Evolutionary conservation across 1,139 yeast species (phyloP).

Genomic region (Candida freyschussii): DNA sequence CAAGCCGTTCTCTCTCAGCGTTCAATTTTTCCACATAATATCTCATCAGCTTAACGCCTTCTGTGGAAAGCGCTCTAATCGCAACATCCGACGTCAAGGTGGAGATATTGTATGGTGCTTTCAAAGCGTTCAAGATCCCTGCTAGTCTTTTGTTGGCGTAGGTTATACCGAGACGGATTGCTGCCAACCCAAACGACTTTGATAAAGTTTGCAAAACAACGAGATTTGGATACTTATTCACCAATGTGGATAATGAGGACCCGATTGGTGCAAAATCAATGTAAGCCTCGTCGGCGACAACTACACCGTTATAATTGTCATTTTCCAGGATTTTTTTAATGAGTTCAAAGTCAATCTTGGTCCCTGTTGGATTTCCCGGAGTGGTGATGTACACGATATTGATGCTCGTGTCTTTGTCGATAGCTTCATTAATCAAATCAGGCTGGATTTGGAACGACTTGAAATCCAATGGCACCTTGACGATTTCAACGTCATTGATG

Average conservation of each 20-base stretch:
- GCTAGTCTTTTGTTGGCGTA: conserved; percentile 60
- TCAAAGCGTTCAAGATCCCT: conserved; percentile 72
- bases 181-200: conserved; percentile 94
- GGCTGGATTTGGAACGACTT: conserved; percentile 64
- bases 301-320: conserved; percentile 67
- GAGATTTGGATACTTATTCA: conserved; percentile 74
- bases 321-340: conserved; percentile 49
- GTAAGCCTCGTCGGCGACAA: conserved; percentile 93
- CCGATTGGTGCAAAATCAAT: conserved; percentile 73
- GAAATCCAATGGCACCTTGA: conserved; percentile 60
- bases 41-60: conserved; percentile 59
- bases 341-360: conserved; percentile 44
- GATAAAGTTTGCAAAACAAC: conserved; percentile 90
- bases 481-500: conserved; percentile 79
- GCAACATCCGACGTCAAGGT: conserved; percentile 77
- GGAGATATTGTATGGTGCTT: conserved; percentile 93
- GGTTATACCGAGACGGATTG: conserved; percentile 83
- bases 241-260: conserved; percentile 75
- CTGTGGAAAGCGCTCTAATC: conserved; percentile 57
- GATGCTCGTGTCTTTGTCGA: conserved; percentile 54
- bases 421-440: conserved; percentile 46
- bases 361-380: conserved; percentile 97
- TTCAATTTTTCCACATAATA: conserved; percentile 45
- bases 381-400: conserved; percentile 85
- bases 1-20: conserved; percentile 50